Conservation (phyloP, 176 grass and related monocot genomes). For the Bothriochloa decipiens region DNA sequence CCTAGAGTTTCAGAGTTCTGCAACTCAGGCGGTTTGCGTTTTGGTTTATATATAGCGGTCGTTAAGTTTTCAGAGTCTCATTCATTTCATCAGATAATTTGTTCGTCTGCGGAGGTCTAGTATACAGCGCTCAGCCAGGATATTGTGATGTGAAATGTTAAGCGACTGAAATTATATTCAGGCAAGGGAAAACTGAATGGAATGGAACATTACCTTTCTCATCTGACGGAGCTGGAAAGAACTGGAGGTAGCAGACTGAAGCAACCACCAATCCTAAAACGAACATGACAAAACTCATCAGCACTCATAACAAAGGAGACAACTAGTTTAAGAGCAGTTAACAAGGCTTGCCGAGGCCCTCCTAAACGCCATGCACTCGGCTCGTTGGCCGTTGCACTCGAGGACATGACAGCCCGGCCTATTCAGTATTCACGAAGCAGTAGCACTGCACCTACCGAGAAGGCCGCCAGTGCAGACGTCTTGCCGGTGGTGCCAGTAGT, state of each 20-base stretch:
- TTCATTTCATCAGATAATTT: neutral
- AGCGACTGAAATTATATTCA: neutral
- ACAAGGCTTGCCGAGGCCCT: too few relatives aligned
- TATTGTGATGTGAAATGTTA: neutral
- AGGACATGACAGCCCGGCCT: too few relatives aligned
- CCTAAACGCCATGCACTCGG: too few relatives aligned
- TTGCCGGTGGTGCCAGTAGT: slow-evolving; percentile 84
- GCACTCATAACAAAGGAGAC: neutral
- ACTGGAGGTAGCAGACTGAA: slow-evolving; percentile 59
- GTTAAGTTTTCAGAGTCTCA: neutral
- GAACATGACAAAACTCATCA: slow-evolving; percentile 8
- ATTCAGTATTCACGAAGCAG: too few relatives aligned
- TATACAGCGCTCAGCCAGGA: neutral
- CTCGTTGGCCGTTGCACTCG: too few relatives aligned
- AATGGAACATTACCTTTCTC: slow-evolving; percentile 27
- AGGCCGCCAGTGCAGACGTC: slow-evolving; percentile 61
- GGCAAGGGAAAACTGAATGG: neutral
- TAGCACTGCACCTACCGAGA: slow-evolving; percentile 37
- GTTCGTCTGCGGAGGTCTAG: neutral
- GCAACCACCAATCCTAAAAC: slow-evolving; percentile 45
- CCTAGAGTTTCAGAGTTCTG: neutral
- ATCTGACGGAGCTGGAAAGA: slow-evolving; percentile 54
- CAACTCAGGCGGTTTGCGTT: neutral
- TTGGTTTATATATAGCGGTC: neutral
- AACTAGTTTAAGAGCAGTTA: neutral